These are phyloP conservation scores for Vitis amurensis DNA, from an alignment of 164 flowering plant species.

Conservation along the genomic window DNA sequence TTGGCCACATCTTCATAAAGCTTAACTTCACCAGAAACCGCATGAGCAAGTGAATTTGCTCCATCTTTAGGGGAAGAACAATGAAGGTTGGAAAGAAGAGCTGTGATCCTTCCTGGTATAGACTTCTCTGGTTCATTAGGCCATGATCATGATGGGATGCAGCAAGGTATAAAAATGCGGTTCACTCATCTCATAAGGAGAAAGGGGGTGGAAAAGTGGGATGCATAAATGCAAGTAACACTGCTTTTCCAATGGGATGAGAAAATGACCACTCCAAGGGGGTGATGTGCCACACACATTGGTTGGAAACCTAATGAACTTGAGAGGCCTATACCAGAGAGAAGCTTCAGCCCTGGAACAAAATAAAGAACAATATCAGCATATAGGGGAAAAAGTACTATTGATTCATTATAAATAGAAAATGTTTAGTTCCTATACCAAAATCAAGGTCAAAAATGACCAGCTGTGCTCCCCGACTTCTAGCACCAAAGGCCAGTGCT, in stretches of 20 bases:
- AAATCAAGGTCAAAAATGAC: constrained; percentile 48
- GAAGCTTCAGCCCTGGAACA: neutral
- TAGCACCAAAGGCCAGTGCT: constrained; percentile 73
- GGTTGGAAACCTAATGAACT: neutral
- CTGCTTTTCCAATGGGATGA: neutral
- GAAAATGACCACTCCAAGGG: neutral
- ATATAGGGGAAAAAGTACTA: neutral
- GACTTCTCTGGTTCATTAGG: neutral
- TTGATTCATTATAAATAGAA: neutral
- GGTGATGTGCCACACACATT: neutral
- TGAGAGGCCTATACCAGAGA: neutral
- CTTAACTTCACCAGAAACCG: constrained; percentile 47
- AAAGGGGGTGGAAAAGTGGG: neutral
- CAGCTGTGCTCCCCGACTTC: constrained; percentile 52
- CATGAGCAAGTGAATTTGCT: constrained; percentile 51
- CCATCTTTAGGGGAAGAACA: constrained; percentile 30
- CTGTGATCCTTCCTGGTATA: neutral
- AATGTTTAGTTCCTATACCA: constrained; percentile 27
- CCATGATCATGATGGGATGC: neutral
- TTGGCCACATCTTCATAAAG: constrained; percentile 28
- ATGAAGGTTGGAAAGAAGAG: neutral
- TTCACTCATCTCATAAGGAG: neutral
- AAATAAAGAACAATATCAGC: neutral
- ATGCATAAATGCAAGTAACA: neutral
- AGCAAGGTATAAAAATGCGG: neutral